These are phyloP conservation scores for Coprinopsis sp. DNA, from an alignment of 768 basidiomycete species.

Conservation along the genomic window DNA sequence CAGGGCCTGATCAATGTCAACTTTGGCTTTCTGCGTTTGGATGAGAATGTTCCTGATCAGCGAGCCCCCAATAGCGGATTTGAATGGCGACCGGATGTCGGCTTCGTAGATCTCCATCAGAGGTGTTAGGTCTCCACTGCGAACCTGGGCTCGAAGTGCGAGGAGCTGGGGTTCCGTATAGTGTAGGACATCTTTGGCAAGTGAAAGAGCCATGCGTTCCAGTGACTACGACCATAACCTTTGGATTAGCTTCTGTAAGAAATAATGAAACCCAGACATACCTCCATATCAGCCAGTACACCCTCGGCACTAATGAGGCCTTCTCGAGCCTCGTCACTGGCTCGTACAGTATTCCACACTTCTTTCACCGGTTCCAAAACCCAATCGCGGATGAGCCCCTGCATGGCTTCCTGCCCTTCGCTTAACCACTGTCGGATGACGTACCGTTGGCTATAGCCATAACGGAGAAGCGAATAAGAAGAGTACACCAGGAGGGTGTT, in stretches of 20 bases:
- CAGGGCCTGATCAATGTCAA: conserved; percentile 88
- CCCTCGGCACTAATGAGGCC: conserved; percentile 79
- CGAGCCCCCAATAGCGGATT: conserved; percentile 74
- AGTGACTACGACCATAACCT: conserved; percentile 55
- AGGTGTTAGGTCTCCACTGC: conserved; percentile 79
- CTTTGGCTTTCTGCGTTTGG: conserved; percentile 95
- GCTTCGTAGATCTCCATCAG: conserved; percentile 87
- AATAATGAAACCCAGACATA: conserved; percentile 27
- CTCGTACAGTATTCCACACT: conserved; percentile 76
- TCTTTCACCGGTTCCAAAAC: conserved; percentile 81
- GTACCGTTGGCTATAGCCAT: conserved; percentile 52
- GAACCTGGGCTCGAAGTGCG: conserved; percentile 59
- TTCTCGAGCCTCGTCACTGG: conserved; percentile 46
- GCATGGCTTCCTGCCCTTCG: conserved; percentile 52
- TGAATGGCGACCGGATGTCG: conserved; percentile 84
- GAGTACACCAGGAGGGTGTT: conserved; percentile 60
- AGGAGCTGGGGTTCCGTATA: conserved; percentile 61
- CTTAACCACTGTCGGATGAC: conserved; percentile 41
- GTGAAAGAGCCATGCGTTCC: conserved; percentile 85
- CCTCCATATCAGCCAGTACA: conserved; percentile 80
- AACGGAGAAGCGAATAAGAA: conserved; percentile 43
- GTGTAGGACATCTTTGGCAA: conserved; percentile 76
- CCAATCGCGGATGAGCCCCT: conserved; percentile 78
- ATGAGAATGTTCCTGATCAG: conserved; percentile 83
- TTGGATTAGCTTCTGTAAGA: conserved; percentile 1